Evolutionary conservation across 139 green algal species (phyloP), one percentile per base, ranked within the genome.

Genomic region (Picochlorum sp.): DNA sequence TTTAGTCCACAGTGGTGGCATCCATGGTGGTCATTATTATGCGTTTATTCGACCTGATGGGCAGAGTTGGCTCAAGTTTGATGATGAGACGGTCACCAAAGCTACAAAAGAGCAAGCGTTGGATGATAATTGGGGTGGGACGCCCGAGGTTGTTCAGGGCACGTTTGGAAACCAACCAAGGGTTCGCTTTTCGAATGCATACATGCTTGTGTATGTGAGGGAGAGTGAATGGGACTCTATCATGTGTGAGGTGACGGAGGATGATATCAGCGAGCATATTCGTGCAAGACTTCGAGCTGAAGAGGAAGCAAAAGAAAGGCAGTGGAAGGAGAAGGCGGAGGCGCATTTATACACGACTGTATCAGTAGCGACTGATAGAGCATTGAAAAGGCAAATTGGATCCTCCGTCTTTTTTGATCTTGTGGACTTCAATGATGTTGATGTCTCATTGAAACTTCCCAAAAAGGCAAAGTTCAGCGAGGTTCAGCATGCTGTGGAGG

Each of bases 131-230:
- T 98, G 82, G 74, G 94, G 94, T 56, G 85, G 82, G n/a, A 79
- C 87, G 4, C 81, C 85, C 11, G 84, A 86, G 60, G 18, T 16
- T 26, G 30, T 15, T 10, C 15, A 38, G n/a, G 37, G 45, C 47
- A 15, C 26, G 4, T 21, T 47, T 47, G 28, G 28, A 20, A 21
- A 21, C n/a, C n/a, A 24, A 14, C 26, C 10, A 23, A 24, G 28
- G 6, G 47, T 81, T 44, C 71, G 79, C 20, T 85, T 79, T 58
- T 86, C 75, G 68, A 98, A 95, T 61, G 94, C 94, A n/a, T 99
- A 99, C 83, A 98, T 97, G 92, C 83, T 99, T 58, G 92, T 99
- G 60, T 98, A 98, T 66, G 82, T 98, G 26, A 80, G 93, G 1
- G 69, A 82, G 34, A 71, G 51, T 45, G 90, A 98, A 74, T 96